Evolutionary conservation across 805 yeast species (phyloP), one percentile per base, ranked within the genome.

Genomic region (Zygosaccharomyces bisporus): DNA sequence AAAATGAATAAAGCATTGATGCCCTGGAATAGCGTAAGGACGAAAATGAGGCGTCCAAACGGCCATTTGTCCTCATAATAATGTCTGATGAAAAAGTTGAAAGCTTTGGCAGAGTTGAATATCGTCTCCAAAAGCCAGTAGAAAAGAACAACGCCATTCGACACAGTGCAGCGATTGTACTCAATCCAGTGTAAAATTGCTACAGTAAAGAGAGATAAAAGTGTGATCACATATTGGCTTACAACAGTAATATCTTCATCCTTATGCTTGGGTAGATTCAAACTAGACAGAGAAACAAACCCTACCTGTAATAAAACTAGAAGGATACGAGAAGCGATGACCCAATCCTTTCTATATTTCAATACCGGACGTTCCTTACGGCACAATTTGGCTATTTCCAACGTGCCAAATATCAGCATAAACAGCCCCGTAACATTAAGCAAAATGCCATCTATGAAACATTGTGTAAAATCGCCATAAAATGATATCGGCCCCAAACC

Each of bases 41-140:
- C 52, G 20, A 62, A 64, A 2, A 55, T 48, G 3, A 43, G 32
- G 21, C 57, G 55, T 5, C 58, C 54, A 21, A 55, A 57, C 25
- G 61, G 54, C 58, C 61, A 54, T n/a, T 46, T 43, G 3, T 51
- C 53, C 24, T 62, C 64, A 31, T 65, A 64, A 17, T 44, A 39
- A 34, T 57, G 55, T 60, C 76, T 66, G 41, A 69, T 64, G 8
- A 54, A 20, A 27, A 68, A 52, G 50, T 74, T 72, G 24, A 67
- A 53, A 4, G 77, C 54, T 50, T 76, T 75, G 30, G 77, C 66
- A 8, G 68, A 44, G 17, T 76, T 76, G 27, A 79, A 68, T 4
- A 82, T 43, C 0, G 75, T 54, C 32, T 75, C 70, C 45, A 80
- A 70, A 37, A 84, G 67, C 96, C 96, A 91, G 65, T 77, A 91